Conservation (phyloP, 78 protist genomes). For the Emiliania huxleyi region DNA sequence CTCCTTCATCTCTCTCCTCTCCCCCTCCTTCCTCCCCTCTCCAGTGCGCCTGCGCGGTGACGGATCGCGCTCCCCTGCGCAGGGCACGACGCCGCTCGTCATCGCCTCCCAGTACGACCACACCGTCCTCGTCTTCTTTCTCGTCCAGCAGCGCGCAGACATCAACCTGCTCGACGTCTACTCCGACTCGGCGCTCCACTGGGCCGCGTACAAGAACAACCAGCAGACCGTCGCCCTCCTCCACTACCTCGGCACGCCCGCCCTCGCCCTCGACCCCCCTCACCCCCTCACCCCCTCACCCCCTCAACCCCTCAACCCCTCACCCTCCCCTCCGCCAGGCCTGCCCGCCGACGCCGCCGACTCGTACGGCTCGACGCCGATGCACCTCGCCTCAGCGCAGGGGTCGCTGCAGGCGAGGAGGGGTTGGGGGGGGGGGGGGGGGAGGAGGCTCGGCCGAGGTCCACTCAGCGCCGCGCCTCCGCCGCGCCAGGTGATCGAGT, state of each 20-base stretch:
- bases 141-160: constrained; percentile 1
- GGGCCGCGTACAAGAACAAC: constrained; percentile 10
- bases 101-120: constrained; percentile 14
- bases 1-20: no score
- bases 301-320: no score
- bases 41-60: no score
- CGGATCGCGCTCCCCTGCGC: no score
- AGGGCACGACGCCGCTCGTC: background rate
- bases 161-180: background rate
- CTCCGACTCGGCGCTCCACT: constrained; percentile 9
- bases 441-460: no score
- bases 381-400: background rate
- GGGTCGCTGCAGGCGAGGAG: background rate
- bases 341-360: background rate
- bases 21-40: no score
- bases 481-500: background rate
- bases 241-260: background rate
- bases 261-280: no score
- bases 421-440: no score
- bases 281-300: no score
- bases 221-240: background rate
- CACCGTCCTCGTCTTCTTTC: background rate
- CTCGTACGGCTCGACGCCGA: background rate
- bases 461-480: background rate
- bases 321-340: no score